Percentiles rank a stretch among this genome's conserved stretches.
phyloP scores from a whole-genome alignment of 1,284 basidiomycete genomes.

The Rhodotorula sp. region DNA sequence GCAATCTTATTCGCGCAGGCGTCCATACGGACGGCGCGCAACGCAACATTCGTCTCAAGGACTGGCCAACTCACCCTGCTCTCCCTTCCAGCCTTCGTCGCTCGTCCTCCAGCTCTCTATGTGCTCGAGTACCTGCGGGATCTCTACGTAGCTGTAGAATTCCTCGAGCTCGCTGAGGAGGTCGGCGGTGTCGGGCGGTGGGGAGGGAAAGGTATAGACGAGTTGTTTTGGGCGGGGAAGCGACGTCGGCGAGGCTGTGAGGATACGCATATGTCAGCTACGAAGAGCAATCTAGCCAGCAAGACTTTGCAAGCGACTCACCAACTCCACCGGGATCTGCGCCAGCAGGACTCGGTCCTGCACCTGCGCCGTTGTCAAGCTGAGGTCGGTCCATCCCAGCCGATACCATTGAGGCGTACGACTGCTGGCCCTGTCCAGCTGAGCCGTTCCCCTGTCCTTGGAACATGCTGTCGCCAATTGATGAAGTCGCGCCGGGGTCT shows the following conservation, averaged over 20 bases:
- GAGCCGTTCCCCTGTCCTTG: too few species aligned
- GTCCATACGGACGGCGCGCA: too few species aligned
- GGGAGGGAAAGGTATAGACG: constrained; percentile 41
- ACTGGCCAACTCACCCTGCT: constrained; percentile 20
- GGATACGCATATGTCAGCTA: not conserved
- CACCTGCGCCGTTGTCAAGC: too few species aligned
- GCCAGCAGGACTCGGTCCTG: too few species aligned
- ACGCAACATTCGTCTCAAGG: not conserved
- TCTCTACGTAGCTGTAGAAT: constrained; percentile 97
- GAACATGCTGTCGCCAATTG: too few species aligned
- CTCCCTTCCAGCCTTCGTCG: constrained; percentile 24
- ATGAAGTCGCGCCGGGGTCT: too few species aligned
- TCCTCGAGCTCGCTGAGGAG: constrained; percentile 95
- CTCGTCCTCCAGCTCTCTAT: constrained; percentile 33
- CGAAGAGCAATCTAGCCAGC: not conserved
- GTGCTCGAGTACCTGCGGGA: constrained; percentile 75
- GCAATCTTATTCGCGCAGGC: too few species aligned
- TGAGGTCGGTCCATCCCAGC: too few species aligned
- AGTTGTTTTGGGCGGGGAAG: constrained; percentile 24
- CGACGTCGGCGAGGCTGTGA: not conserved
- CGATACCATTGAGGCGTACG: too few species aligned
- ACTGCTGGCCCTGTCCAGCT: too few species aligned
- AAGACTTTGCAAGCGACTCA: too few species aligned
- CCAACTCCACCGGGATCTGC: too few species aligned
- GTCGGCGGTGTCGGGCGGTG: constrained; percentile 73